Conservation (phyloP, 768 basidiomycete species). For the Phlebiopsis flavidoalba region DNA sequence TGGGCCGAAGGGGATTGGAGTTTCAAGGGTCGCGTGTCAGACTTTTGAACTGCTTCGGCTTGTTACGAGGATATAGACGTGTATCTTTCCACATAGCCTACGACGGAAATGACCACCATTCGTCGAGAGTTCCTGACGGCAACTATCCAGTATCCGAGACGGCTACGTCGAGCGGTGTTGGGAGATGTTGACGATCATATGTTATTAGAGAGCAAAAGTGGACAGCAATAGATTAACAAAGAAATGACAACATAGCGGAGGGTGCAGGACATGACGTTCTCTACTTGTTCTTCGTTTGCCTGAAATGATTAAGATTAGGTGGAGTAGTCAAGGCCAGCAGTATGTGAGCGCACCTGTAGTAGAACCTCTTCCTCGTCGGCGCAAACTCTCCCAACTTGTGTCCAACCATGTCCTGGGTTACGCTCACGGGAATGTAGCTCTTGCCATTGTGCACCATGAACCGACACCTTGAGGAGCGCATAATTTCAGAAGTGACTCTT, state of each 20-base stretch:
- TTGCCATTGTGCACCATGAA: constrained; percentile 96
- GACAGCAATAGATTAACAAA: neutral
- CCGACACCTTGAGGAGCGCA: constrained; percentile 46
- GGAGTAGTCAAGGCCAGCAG: neutral
- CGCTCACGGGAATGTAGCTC: constrained; percentile 76
- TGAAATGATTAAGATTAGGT: constrained; percentile 11
- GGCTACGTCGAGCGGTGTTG: no score
- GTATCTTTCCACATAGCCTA: neutral
- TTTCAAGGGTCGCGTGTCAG: constrained; percentile 83
- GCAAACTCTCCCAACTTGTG: constrained; percentile 97
- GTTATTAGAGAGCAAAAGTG: neutral
- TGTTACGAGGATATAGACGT: neutral
- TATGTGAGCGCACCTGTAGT: constrained; percentile 63
- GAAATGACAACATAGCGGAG: neutral
- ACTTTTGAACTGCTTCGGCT: constrained; percentile 46
- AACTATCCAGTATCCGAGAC: no score
- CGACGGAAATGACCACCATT: neutral
- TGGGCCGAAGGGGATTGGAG: constrained; percentile 82
- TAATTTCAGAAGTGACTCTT: neutral
- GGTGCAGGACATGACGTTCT: neutral
- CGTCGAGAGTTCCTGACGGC: neutral
- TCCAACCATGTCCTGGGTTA: constrained; percentile 98
- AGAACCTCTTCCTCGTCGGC: constrained; percentile 83
- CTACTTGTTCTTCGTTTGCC: constrained; percentile 41
- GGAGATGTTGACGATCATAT: neutral